These are phyloP conservation scores for Fomes fomentarius DNA, from an alignment of 1,284 basidiomycete species.

Conservation along the genomic window DNA sequence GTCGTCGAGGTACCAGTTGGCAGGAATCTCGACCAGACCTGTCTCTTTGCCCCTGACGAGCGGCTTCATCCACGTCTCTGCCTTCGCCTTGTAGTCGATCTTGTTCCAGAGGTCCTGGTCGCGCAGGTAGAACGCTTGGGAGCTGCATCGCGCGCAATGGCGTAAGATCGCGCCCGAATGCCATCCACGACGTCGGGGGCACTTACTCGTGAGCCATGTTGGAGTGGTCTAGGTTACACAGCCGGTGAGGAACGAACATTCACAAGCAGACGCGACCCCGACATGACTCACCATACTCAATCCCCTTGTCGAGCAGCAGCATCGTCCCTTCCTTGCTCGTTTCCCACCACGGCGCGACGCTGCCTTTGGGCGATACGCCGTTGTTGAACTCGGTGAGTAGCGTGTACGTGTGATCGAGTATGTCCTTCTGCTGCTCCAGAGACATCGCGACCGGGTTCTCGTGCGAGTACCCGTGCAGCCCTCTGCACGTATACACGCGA, in stretches of 20 bases:
- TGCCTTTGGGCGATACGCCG: slow-evolving; percentile 66
- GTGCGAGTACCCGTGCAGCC: slow-evolving; percentile 78
- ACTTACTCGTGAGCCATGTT: slow-evolving; percentile 64
- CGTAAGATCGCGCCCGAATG: neutral
- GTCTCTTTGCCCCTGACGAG: slow-evolving; percentile 67
- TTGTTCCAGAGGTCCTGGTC: slow-evolving; percentile 76
- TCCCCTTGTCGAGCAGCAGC: slow-evolving; percentile 74
- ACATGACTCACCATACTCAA: slow-evolving; percentile 64
- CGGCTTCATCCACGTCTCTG: slow-evolving; percentile 79
- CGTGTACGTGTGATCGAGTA: slow-evolving; percentile 69
- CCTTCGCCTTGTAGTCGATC: slow-evolving; percentile 66
- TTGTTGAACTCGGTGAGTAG: slow-evolving; percentile 73
- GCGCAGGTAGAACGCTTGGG: slow-evolving; percentile 72
- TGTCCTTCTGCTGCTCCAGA: slow-evolving; percentile 71
- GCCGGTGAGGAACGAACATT: no score
- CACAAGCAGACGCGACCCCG: no score
- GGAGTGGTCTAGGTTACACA: slow-evolving; percentile 57
- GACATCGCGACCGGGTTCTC: slow-evolving; percentile 73
- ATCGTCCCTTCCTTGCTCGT: slow-evolving; percentile 69
- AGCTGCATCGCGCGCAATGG: slow-evolving; percentile 41
- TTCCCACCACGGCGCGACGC: slow-evolving; percentile 84
- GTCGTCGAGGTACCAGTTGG: slow-evolving; percentile 74
- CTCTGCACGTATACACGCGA: slow-evolving; percentile 47
- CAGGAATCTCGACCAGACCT: slow-evolving; percentile 74
- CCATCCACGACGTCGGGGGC: neutral